phyloP scores from a whole-genome alignment of 2,329 filamentous ascomycete species.

The Microcyclospora tardicrescens region DNA sequence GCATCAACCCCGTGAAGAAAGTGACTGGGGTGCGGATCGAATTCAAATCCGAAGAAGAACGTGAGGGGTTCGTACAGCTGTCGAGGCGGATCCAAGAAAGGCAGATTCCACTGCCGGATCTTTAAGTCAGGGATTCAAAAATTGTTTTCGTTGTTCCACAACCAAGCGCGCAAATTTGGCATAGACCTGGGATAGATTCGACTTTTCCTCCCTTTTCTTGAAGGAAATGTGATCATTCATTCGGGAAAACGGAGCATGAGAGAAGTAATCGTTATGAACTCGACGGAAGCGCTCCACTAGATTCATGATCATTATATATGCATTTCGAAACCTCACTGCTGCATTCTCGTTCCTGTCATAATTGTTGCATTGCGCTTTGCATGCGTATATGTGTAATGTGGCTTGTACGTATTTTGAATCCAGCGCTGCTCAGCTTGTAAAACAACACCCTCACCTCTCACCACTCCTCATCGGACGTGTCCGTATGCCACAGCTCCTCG shows the following conservation, averaged over 20 bases:
- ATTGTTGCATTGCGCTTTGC: conserved; percentile 19
- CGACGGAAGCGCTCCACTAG: conserved; percentile 3
- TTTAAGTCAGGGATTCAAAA: conserved; percentile 5
- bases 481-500: conserved; percentile 20
- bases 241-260: conserved; percentile 22
- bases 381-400: conserved; percentile 16
- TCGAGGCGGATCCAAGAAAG: conserved; percentile 26
- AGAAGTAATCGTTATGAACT: conserved; percentile 20
- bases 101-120: conserved; percentile 27
- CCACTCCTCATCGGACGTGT: conserved; percentile 23
- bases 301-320: too few relatives aligned
- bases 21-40: conserved; percentile 32
- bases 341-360: conserved; percentile 10
- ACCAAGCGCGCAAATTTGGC: too few relatives aligned
- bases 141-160: not conserved
- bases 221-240: conserved; percentile 25
- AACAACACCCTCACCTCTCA: conserved; percentile 6
- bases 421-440: conserved; percentile 13
- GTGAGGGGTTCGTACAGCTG: conserved; percentile 26
- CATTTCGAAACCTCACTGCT: conserved; percentile 9
- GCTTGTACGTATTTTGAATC: conserved; percentile 5
- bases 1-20: conserved; percentile 17
- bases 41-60: conserved; percentile 31
- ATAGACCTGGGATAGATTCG: conserved; percentile 15
- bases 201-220: conserved; percentile 32